Evolutionary conservation across 2,329 filamentous ascomycete species (phyloP).

Genomic region (Plectosphaerella sp.): DNA sequence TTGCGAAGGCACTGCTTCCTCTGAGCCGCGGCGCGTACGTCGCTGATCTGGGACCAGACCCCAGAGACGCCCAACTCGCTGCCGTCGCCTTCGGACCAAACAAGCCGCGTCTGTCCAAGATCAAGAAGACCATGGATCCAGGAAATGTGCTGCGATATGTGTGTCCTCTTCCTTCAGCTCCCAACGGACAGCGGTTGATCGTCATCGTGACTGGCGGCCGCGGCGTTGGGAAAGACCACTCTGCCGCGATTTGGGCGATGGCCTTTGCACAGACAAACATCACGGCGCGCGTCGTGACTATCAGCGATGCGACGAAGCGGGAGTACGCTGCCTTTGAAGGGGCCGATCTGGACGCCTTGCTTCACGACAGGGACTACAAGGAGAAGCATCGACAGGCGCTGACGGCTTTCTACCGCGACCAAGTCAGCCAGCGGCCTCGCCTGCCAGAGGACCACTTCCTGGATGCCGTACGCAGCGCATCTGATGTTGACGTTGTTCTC

Average conservation of each 20-base stretch:
- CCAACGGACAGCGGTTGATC: conserved; percentile 39
- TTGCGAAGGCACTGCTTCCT: conserved; percentile 41
- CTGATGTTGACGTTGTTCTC: conserved; percentile 48
- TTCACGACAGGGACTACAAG: conserved; percentile 54
- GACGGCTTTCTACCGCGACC: conserved; percentile 44
- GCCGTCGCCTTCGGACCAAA: conserved; percentile 55
- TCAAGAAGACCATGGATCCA: conserved; percentile 49
- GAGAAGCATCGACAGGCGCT: conserved; percentile 52
- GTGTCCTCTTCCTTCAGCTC: conserved; percentile 44
- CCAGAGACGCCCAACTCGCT: conserved; percentile 48
- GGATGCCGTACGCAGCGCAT: conserved; percentile 32
- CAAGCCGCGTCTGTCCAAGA: conserved; percentile 35
- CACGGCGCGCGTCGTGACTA: conserved; percentile 41
- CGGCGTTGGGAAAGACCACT: conserved; percentile 57
- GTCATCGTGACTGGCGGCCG: conserved; percentile 53
- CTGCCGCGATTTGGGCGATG: conserved; percentile 46
- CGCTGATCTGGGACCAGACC: conserved; percentile 60
- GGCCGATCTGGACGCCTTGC: conserved; percentile 41
- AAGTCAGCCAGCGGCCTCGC: conserved; percentile 34
- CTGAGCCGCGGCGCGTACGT: conserved; percentile 48
- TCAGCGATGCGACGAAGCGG: conserved; percentile 53
- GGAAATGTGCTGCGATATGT: conserved; percentile 46
- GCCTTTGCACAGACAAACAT: conserved; percentile 27
- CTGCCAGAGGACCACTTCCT: conserved; percentile 49
- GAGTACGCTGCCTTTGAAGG: conserved; percentile 48